Base-by-base conservation (phyloP, 1,284 basidiomycete species). In the Macrocybe sp. region DNA sequence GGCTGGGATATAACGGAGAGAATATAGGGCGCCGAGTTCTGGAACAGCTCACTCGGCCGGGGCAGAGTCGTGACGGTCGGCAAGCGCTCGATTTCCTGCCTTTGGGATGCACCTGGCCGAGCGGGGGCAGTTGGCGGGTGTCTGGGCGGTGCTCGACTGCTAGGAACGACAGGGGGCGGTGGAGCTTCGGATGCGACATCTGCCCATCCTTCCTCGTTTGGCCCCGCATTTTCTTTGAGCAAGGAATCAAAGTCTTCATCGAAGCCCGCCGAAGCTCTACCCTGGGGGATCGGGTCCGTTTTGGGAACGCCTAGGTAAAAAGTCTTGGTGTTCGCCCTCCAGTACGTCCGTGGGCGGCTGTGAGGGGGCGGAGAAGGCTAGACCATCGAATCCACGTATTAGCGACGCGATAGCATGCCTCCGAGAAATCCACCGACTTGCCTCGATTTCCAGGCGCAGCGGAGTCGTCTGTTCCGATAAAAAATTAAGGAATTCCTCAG, bases 301-400 rank as follows among this genome's bases (percentile, higher is more conserved):
- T 60, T 64, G 3, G 67, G 68, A 46, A 71, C 51, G 22, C 54
- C 52, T 31, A 71, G 57, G 34, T 55, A 50, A 49, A 71, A 69
- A 0, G 53, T 53, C 6, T 57, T 52, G 4, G 57, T 46, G 8
- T 54, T 58, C 4, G 49, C 44, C 31, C 62, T 57, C 66, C 66
- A 68, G 1, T 51, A 48, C 11, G 63, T 60, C 29, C 45, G 54
- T 3, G 64, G 63, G 12, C 58, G 56, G n/a, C 41, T 47, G 12
- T 51, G 48, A 12, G 48, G 46, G n/a, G 48, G 46, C 12, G 48
- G 52, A 12, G 43, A 52, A 11, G 46, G 51, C 7, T 6, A 42
- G 55, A 48, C 60, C 65, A 39, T 6, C 40, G 22, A 29, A 33
- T 14, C 3, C 10, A 35, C 9, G 45, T n/a, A 29, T 43, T 11